phyloP scores from a whole-genome alignment of 2,329 filamentous ascomycete genomes.

The Scolecobasidium constrictum region DNA sequence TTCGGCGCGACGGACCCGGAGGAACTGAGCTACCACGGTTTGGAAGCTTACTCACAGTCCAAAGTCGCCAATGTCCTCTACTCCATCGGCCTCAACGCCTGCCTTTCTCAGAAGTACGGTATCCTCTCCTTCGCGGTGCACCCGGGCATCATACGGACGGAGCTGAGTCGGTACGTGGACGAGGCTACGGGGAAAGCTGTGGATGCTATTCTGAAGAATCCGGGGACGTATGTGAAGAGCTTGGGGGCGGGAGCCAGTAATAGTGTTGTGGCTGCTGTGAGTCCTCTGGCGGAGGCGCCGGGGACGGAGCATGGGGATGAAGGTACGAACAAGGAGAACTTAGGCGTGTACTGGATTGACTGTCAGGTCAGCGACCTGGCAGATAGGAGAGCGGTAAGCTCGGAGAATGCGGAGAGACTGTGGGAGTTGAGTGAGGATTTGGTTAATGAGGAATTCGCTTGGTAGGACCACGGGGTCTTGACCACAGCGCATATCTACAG shows the following conservation, averaged over 20 bases:
- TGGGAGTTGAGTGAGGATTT: conserved; percentile 12
- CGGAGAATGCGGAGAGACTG: conserved; percentile 8
- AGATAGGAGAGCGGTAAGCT: background rate
- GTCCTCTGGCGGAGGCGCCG: conserved; percentile 4
- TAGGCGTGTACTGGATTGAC: conserved; percentile 9
- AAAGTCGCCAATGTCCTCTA: conserved; percentile 11
- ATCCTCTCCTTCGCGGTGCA: conserved; percentile 9
- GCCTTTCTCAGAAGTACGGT: conserved; percentile 4
- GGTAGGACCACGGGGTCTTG: too few species aligned
- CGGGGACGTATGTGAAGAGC: conserved; percentile 1
- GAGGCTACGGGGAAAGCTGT: background rate
- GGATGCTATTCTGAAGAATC: background rate
- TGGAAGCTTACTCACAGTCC: conserved; percentile 8
- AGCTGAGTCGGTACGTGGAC: conserved; percentile 1
- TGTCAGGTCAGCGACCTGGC: background rate
- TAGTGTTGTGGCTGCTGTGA: conserved; percentile 9
- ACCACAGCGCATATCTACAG: too few species aligned
- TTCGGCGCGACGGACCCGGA: background rate
- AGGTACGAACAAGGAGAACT: background rate
- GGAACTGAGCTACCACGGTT: background rate
- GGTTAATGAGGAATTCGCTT: conserved; percentile 10
- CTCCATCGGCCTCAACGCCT: background rate
- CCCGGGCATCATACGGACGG: conserved; percentile 9
- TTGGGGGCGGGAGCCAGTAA: conserved; percentile 2
- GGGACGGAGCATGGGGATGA: background rate